These are phyloP conservation scores for Capsicum rhomboideum DNA, from an alignment of 257 asterid species.

Conservation along the genomic window DNA sequence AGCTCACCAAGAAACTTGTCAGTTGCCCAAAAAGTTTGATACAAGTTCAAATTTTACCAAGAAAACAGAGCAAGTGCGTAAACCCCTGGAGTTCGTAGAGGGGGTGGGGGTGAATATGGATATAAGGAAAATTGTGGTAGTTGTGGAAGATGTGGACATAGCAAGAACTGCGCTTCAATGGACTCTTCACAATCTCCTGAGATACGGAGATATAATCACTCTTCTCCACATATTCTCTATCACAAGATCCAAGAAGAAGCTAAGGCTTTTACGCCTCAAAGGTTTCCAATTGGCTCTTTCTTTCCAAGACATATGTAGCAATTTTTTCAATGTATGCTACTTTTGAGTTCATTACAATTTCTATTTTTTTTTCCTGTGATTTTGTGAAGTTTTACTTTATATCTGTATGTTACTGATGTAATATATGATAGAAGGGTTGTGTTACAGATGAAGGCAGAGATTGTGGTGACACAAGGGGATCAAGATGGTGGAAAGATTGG, in stretches of 20 bases:
- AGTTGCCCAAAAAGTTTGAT: neutral
- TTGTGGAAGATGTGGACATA: slow-evolving; percentile 73
- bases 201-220: slow-evolving; percentile 59
- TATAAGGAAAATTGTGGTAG: slow-evolving; percentile 46
- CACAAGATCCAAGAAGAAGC: slow-evolving; percentile 39
- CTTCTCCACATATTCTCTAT: slow-evolving; percentile 63
- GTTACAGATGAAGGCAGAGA: slow-evolving; percentile 76
- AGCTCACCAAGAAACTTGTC: neutral
- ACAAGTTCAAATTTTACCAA: neutral
- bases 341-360: neutral
- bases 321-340: slow-evolving; percentile 46
- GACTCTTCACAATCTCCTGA: slow-evolving; percentile 69
- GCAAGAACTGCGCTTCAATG: slow-evolving; percentile 72
- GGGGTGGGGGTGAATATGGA: slow-evolving; percentile 8
- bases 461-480: slow-evolving; percentile 82
- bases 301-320: slow-evolving; percentile 68
- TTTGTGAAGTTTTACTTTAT: neutral
- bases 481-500: slow-evolving; percentile 61
- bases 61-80: neutral
- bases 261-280: slow-evolving; percentile 45
- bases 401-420: neutral
- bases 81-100: neutral
- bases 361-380: neutral
- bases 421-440: slow-evolving; percentile 10
- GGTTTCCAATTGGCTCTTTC: slow-evolving; percentile 88